Evolutionary conservation across 1,284 basidiomycete species (phyloP).

Genomic region (Lignosus rhinocerotis): DNA sequence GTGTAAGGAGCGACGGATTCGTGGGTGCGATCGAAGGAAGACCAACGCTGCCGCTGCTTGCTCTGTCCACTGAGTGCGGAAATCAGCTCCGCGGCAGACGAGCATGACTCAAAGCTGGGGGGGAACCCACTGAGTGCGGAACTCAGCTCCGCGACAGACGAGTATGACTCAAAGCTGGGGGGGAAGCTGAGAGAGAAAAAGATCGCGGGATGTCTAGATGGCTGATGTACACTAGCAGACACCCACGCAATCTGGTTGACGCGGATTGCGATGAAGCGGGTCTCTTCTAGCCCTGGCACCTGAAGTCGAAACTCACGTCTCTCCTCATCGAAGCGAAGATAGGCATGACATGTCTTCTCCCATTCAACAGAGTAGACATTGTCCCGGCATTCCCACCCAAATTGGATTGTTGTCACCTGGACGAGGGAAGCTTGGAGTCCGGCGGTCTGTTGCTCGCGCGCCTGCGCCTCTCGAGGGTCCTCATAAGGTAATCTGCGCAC

Average conservation of each 20-base stretch:
- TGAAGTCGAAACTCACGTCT: conserved; percentile 48
- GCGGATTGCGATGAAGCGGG: conserved; percentile 44
- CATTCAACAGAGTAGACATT: conserved; percentile 57
- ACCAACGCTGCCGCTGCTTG: conserved; percentile 24
- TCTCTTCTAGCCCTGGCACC: conserved; percentile 23
- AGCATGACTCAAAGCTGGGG: conserved; percentile 44
- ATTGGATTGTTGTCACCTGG: conserved; percentile 40
- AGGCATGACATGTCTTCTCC: conserved; percentile 38
- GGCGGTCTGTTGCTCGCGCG: conserved; percentile 26
- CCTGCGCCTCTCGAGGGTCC: conserved; percentile 40
- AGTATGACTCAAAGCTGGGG: conserved; percentile 44
- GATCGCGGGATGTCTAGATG: conserved; percentile 35
- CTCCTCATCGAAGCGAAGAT: conserved; percentile 43
- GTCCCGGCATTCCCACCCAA: conserved; percentile 59
- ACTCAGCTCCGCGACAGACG: conserved; percentile 25
- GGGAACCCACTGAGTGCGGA: conserved; percentile 35
- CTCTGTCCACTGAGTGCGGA: conserved; percentile 22
- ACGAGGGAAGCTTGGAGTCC: conserved; percentile 34
- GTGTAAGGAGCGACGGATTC: conserved; percentile 42
- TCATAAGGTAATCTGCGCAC: conserved; percentile 46
- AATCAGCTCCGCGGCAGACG: conserved; percentile 24
- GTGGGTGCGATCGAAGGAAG: conserved; percentile 30
- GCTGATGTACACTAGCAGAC: conserved; percentile 34
- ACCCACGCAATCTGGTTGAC: conserved; percentile 44
- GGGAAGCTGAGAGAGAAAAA: conserved; percentile 44